phyloP scores from a whole-genome alignment of 148 eudicot genomes.

The Fagopyrum esculentum region DNA sequence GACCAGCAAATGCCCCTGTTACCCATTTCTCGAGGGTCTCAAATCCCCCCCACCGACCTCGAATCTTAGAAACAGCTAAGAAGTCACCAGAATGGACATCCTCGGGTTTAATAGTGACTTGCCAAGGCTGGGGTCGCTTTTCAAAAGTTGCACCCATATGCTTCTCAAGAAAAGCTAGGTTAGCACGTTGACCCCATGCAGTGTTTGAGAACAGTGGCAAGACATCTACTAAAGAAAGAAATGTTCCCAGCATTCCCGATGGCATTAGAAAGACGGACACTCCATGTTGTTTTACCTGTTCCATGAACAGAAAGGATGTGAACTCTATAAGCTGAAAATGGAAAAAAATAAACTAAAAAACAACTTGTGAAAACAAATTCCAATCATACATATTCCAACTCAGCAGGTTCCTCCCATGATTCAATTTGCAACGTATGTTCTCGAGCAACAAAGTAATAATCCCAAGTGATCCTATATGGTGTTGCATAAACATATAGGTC shows the following conservation, averaged over 20 bases:
- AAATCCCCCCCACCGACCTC: conserved; percentile 99
- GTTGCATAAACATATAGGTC: conserved; percentile 96
- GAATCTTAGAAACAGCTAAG: conserved; percentile 92
- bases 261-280: conserved; percentile 97
- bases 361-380: conserved; percentile 6
- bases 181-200: conserved; percentile 85
- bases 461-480: conserved; percentile 94
- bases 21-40: conserved; percentile 99
- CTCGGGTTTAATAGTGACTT: conserved; percentile 57
- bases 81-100: conserved; percentile 98
- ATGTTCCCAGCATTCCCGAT: conserved; percentile 98
- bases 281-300: conserved; percentile 96
- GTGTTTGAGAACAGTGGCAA: conserved; percentile 85
- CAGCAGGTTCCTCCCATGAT: conserved; percentile 97
- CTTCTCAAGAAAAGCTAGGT: conserved; percentile 73
- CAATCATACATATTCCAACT: conserved; percentile 74
- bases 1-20: conserved; percentile 98
- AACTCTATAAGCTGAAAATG: conserved; percentile 4
- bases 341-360: not conserved
- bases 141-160: conserved; percentile 95
- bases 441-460: conserved; percentile 73
- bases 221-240: conserved; percentile 84
- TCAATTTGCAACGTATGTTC: conserved; percentile 74
- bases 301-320: conserved; percentile 17
- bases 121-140: conserved; percentile 77